Percentiles rank a stretch among this genome's conserved stretches.
Conservation (phyloP, 78 protist genomes). For the Dictyostelium purpureum region DNA sequence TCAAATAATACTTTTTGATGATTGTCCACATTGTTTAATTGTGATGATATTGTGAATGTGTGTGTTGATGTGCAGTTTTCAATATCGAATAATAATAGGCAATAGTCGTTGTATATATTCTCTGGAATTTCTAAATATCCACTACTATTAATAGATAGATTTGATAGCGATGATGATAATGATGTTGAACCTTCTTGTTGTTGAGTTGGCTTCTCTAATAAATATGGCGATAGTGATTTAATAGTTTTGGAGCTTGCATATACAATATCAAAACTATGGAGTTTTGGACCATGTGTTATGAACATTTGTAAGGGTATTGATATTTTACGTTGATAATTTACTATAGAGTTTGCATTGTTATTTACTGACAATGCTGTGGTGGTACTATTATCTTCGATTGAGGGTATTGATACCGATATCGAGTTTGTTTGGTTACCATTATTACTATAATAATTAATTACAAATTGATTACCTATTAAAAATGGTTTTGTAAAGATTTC, state of each 20-base stretch:
- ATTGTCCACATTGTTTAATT: neutral
- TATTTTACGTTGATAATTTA: constrained; percentile 45
- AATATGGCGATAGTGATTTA: constrained; percentile 23
- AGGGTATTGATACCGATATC: neutral
- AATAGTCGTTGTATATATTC: constrained; percentile 34
- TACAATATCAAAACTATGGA: constrained; percentile 45
- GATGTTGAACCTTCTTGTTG: neutral
- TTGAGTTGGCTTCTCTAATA: constrained; percentile 1
- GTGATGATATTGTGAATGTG: constrained; percentile 26
- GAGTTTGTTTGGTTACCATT: neutral
- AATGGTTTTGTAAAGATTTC: constrained; percentile 27
- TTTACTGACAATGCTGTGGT: neutral
- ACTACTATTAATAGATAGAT: neutral
- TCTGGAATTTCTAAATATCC: neutral
- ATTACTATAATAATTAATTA: constrained; percentile 7
- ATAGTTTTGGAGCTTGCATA: constrained; percentile 26
- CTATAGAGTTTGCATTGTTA: neutral
- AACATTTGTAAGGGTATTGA: constrained; percentile 33
- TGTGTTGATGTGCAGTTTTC: constrained; percentile 56
- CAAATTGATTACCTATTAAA: constrained; percentile 14
- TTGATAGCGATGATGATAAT: neutral
- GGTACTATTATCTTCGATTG: neutral
- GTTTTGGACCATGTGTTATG: constrained; percentile 37
- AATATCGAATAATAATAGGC: constrained; percentile 59
- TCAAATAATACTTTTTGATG: neutral